A percentile compares a stretch with the other conserved stretches of the same genome.
Conservation (phyloP, 2,329 filamentous ascomycete genomes). For the Penicillium griseofulvum region DNA sequence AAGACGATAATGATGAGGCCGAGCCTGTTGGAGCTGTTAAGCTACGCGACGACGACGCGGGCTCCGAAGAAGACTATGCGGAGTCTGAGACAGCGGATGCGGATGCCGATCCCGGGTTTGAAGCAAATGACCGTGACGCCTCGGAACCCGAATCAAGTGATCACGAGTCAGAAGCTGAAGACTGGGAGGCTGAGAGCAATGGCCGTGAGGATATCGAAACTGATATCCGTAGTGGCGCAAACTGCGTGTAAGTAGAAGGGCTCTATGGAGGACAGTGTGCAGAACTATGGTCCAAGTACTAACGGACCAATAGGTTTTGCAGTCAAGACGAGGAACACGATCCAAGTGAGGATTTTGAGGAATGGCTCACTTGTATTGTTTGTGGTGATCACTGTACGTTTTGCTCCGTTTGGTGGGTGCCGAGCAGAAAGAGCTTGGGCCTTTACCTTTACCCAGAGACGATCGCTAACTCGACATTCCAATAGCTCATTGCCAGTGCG, state of each 20-base stretch:
- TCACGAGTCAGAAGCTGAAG: slow-evolving; percentile 58
- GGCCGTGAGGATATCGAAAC: slow-evolving; percentile 45
- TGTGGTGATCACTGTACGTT: slow-evolving; percentile 81
- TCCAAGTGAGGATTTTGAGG: slow-evolving; percentile 75
- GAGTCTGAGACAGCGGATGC: slow-evolving; percentile 42
- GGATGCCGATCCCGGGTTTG: slow-evolving; percentile 45
- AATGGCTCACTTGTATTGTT: slow-evolving; percentile 70
- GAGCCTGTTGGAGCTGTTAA: slow-evolving; percentile 41
- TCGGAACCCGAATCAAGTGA: slow-evolving; percentile 45
- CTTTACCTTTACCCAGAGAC: slow-evolving; percentile 25
- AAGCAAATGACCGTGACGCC: slow-evolving; percentile 40
- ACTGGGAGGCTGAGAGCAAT: slow-evolving; percentile 51
- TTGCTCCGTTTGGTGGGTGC: slow-evolving; percentile 18
- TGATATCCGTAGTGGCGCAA: slow-evolving; percentile 52
- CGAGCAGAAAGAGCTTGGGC: slow-evolving; percentile 13
- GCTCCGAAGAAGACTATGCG: slow-evolving; percentile 39
- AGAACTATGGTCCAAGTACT: slow-evolving; percentile 22
- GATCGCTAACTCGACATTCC: slow-evolving; percentile 45
- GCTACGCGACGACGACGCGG: slow-evolving; percentile 29
- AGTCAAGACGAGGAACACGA: slow-evolving; percentile 79
- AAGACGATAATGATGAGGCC: slow-evolving; percentile 46
- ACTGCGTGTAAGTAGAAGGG: slow-evolving; percentile 58
- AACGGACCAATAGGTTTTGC: slow-evolving; percentile 65
- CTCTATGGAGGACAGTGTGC: neutral
- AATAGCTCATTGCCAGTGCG: slow-evolving; percentile 88